Conservation (phyloP, 2,329 filamentous ascomycete genomes). For the Penicillium hordei region DNA sequence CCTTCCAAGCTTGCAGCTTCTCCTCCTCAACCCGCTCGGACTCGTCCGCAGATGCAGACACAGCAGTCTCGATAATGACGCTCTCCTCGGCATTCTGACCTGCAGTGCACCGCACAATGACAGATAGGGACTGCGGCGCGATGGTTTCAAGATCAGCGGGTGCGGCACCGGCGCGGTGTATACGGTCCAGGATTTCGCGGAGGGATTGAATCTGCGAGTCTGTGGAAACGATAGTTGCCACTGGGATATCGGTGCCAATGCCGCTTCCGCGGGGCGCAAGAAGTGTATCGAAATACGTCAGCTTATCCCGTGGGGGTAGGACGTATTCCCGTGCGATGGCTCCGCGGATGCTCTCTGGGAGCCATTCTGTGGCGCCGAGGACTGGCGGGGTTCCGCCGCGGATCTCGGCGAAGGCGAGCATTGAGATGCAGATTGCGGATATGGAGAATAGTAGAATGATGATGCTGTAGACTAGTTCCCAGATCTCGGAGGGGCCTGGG, state of each 20-base stretch:
- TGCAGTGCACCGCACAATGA: conserved; percentile 27
- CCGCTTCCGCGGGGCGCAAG: conserved; percentile 1
- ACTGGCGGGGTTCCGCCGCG: conserved; percentile 58
- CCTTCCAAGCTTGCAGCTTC: conserved; percentile 61
- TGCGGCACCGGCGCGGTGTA: conserved; percentile 23
- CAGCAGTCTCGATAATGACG: conserved; percentile 25
- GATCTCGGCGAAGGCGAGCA: conserved; percentile 63
- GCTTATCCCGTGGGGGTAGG: conserved; percentile 19
- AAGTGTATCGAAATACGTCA: conserved; percentile 19
- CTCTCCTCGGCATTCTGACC: conserved; percentile 22
- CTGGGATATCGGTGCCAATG: background rate
- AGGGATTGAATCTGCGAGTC: conserved; percentile 22
- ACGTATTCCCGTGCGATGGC: conserved; percentile 43
- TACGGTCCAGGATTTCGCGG: conserved; percentile 31
- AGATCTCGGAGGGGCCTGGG: conserved; percentile 54
- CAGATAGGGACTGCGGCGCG: conserved; percentile 15
- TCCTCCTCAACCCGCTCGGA: conserved; percentile 10
- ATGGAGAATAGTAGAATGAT: conserved; percentile 62
- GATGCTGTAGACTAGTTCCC: conserved; percentile 56
- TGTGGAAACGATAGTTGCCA: conserved; percentile 4
- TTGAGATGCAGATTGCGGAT: conserved; percentile 61
- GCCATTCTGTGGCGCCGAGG: conserved; percentile 56
- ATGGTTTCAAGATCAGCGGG: conserved; percentile 18
- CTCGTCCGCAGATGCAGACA: conserved; percentile 7
- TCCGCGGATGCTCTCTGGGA: conserved; percentile 54